phyloP scores from a whole-genome alignment of 1,284 basidiomycete genomes.

The Moniliophthora roreri region DNA sequence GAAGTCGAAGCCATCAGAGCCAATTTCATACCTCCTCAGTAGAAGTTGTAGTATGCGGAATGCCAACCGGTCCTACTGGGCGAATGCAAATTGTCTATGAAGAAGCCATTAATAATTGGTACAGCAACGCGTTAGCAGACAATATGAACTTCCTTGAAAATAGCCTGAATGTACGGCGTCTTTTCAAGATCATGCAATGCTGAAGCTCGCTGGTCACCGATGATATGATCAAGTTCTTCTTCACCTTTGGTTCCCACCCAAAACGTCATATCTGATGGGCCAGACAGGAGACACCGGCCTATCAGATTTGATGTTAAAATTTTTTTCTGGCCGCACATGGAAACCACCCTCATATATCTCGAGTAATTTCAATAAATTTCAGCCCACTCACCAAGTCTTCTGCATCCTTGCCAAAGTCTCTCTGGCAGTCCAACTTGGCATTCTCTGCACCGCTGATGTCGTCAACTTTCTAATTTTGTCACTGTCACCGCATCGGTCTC shows the following conservation, averaged over 20 bases:
- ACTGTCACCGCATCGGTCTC: too few species aligned
- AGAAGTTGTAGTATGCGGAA: conserved; percentile 19
- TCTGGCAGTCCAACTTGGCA: too few species aligned
- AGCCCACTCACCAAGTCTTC: too few species aligned
- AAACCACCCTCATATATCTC: background rate
- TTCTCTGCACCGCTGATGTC: too few species aligned
- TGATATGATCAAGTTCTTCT: conserved; percentile 34
- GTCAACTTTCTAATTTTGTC: too few species aligned
- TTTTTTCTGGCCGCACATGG: too few species aligned
- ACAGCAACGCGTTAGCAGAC: too few species aligned
- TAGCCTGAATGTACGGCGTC: conserved; percentile 34
- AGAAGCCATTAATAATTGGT: too few species aligned
- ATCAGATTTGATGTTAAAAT: too few species aligned
- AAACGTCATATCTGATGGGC: too few species aligned
- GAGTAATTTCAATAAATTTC: background rate
- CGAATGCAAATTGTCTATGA: conserved; percentile 18
- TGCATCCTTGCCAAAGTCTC: too few species aligned
- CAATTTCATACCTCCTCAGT: conserved; percentile 11
- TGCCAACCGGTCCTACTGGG: conserved; percentile 19
- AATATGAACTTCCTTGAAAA: conserved; percentile 40
- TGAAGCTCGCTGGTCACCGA: conserved; percentile 33
- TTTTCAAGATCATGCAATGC: conserved; percentile 29
- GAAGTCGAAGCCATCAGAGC: background rate
- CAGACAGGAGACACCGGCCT: too few species aligned
- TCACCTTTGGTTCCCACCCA: background rate